Percentiles rank a stretch among this genome's conserved stretches.
Conservation (phyloP, 75 land plant genomes). For the Selaginella tamariscina region DNA sequence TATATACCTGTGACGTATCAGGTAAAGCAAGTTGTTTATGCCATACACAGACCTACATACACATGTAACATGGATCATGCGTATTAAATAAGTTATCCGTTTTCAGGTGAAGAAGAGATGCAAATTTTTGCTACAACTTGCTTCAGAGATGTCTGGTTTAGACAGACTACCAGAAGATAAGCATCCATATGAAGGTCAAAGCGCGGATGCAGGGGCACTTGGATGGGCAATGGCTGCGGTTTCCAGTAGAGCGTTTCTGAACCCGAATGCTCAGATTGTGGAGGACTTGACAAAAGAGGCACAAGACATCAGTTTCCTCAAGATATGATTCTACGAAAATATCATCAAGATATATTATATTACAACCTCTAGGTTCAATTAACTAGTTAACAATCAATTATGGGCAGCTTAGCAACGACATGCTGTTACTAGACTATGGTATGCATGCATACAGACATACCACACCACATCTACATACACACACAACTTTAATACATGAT, state of each 20-base stretch:
- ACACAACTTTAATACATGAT: too few species aligned
- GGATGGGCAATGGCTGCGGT: constrained; percentile 99
- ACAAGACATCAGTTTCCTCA: constrained; percentile 27
- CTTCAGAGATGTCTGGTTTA: constrained; percentile 16
- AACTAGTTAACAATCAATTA: constrained; percentile 43
- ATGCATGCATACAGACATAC: too few species aligned
- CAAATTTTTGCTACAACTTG: constrained; percentile 16
- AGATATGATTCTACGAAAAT: too few species aligned
- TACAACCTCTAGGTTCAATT: too few species aligned
- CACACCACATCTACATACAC: too few species aligned
- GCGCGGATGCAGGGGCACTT: constrained; percentile 61
- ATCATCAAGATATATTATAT: too few species aligned
- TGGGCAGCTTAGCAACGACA: constrained; percentile 67
- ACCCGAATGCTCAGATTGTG: constrained; percentile 68
- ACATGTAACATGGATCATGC: too few species aligned
- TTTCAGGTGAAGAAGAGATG: constrained; percentile 30
- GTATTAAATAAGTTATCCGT: not conserved
- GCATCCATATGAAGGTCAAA: constrained; percentile 71
- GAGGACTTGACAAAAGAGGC: constrained; percentile 19
- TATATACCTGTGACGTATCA: constrained; percentile 71
- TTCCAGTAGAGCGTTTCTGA: constrained; percentile 82
- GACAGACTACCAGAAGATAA: constrained; percentile 20
- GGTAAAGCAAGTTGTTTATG: constrained; percentile 29
- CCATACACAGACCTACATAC: too few species aligned
- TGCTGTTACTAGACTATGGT: constrained; percentile 86